Percentiles rank a stretch among this genome's conserved stretches.
These are phyloP conservation scores for Luffa acutangula DNA, from an alignment of 306 rosid species.

Conservation along the genomic window DNA sequence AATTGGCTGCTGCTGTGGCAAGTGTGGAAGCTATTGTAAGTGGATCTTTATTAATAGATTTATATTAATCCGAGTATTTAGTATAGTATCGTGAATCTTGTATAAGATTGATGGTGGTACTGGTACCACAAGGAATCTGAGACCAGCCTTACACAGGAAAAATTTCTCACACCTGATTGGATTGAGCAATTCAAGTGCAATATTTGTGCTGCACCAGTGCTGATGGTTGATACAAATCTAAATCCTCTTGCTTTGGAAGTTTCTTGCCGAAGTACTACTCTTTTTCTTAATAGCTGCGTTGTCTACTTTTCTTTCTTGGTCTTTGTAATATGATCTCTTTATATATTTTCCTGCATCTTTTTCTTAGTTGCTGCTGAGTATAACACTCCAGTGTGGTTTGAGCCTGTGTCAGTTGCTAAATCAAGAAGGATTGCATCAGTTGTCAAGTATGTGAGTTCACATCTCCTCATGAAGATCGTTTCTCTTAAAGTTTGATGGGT, in stretches of 20 bases:
- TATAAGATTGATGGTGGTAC: not conserved
- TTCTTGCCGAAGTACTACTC: slow-evolving; percentile 53
- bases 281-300: not conserved
- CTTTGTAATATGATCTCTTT: not conserved
- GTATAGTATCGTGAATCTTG: not conserved
- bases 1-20: slow-evolving; percentile 74
- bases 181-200: slow-evolving; percentile 41
- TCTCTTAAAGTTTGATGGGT: not conserved
- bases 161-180: slow-evolving; percentile 69
- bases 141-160: slow-evolving; percentile 44
- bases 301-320: not conserved
- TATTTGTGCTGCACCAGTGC: slow-evolving; percentile 48
- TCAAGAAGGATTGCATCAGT: slow-evolving; percentile 62
- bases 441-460: slow-evolving; percentile 65
- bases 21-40: slow-evolving; percentile 80
- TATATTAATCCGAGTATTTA: not conserved
- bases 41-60: slow-evolving; percentile 15
- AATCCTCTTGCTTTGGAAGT: slow-evolving; percentile 47
- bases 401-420: slow-evolving; percentile 86
- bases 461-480: slow-evolving; percentile 8
- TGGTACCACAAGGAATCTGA: not conserved
- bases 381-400: slow-evolving; percentile 79
- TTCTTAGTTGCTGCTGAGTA: slow-evolving; percentile 55
- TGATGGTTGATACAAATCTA: slow-evolving; percentile 84
- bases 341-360: not conserved